A percentile compares a stretch with the other conserved stretches of the same genome.
Conservation (phyloP, 257 asterid species). For the Petunia secreta region DNA sequence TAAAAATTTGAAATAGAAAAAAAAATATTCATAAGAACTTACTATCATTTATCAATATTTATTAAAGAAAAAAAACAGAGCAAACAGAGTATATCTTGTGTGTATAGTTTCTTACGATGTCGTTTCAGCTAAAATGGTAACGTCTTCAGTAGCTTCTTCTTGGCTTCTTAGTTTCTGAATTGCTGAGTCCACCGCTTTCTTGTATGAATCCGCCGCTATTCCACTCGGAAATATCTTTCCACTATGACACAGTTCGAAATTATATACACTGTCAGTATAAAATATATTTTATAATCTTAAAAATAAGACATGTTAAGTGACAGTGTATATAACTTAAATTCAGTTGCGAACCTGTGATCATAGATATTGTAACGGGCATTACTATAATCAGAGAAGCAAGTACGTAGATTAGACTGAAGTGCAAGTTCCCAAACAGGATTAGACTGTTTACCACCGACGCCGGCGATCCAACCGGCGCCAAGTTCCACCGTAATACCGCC, state of each 20-base stretch:
- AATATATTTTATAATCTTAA: no score
- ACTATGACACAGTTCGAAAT: constrained; percentile 32
- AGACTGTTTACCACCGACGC: constrained; percentile 80
- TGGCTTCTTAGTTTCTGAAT: constrained; percentile 58
- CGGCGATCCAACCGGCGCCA: constrained; percentile 99
- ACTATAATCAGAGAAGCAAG: constrained; percentile 88
- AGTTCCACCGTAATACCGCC: constrained; percentile 89
- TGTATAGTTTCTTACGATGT: constrained; percentile 40
- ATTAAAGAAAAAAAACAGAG: not conserved
- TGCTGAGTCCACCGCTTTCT: constrained; percentile 86
- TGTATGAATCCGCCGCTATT: constrained; percentile 74
- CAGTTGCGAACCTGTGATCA: constrained; percentile 59
- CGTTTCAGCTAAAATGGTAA: constrained; percentile 43
- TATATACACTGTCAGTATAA: no score
- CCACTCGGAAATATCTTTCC: constrained; percentile 91
- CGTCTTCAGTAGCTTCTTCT: constrained; percentile 33
- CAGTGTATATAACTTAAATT: no score
- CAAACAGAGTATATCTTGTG: not conserved
- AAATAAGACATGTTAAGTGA: no score
- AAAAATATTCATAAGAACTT: not conserved
- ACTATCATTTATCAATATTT: not conserved
- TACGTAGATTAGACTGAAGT: constrained; percentile 65
- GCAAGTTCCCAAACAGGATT: constrained; percentile 96
- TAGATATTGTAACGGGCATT: constrained; percentile 90
- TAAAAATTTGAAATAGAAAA: not conserved